Conservation (phyloP, 306 rosid species). For the Betula pendula region DNA sequence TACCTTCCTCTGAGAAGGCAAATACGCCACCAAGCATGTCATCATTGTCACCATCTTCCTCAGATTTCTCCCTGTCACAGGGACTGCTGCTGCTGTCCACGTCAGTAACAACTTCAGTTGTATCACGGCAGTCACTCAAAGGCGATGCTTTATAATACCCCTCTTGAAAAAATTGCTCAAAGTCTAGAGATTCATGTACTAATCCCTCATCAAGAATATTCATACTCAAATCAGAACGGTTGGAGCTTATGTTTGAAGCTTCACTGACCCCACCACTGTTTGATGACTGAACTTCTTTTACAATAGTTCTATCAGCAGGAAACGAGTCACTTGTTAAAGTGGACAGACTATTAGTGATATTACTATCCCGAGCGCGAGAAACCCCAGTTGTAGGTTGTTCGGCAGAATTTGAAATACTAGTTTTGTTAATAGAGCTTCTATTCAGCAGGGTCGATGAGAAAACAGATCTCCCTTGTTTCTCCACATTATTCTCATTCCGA, state of each 20-base stretch:
- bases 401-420: conserved; percentile 36
- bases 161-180: conserved; percentile 69
- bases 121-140: conserved; percentile 43
- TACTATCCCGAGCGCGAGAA: conserved; percentile 35
- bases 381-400: conserved; percentile 33
- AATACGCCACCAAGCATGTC: conserved; percentile 84
- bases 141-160: conserved; percentile 70
- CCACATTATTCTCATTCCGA: conserved; percentile 33
- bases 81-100: conserved; percentile 66
- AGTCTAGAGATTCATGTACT: conserved; percentile 60
- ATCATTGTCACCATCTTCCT: conserved; percentile 70
- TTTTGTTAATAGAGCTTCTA: conserved; percentile 36
- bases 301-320: conserved; percentile 46
- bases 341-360: conserved; percentile 30
- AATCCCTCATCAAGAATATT: conserved; percentile 58
- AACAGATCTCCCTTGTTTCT: conserved; percentile 42
- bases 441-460: conserved; percentile 39
- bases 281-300: conserved; percentile 46
- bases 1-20: conserved; percentile 93
- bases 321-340: conserved; percentile 40
- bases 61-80: conserved; percentile 69
- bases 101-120: conserved; percentile 60
- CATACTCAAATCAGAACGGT: conserved; percentile 63
- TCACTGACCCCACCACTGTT: conserved; percentile 45
- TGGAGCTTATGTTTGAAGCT: conserved; percentile 58